Evolutionary conservation across 2,329 filamentous ascomycete genomes (phyloP), one percentile per base, ranked within the genome.

Genomic region (Ophiocordyceps camponoti-floridani): DNA sequence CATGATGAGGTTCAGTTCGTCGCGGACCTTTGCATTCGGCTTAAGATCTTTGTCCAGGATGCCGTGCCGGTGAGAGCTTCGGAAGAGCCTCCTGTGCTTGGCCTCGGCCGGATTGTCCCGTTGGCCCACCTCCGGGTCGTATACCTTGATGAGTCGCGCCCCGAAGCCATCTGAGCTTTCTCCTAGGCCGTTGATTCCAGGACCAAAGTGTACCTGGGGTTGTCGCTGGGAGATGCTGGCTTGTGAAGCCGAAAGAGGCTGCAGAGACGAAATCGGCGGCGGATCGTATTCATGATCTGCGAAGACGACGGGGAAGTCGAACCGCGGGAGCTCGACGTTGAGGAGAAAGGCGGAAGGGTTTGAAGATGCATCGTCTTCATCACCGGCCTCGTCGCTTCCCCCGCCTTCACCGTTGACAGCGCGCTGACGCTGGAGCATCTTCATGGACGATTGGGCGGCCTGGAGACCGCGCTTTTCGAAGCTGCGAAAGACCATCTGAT

Each of bases 261-360:
- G 73, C 47, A 89, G 68, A 12, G 81, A 76, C 1, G 88, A 91
- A 38, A 94, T 73, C 0, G 86, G 84, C 1, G 88, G 85, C 1
- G 86, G 75, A 1, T 83, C 78, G 56, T 98, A 98, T 58, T 95
- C 87, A 54, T 91, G 79, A 58, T 98, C 91, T 28, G 86, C 84
- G 65, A 94, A 98, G 26, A 98, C 85, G 40, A 98, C 77, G 0
- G 91, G 86, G 53, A 95, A 94, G 56, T 98, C 91, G 58, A 95
- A 98, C 11, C 88, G 79, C 12, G 88, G 88, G 42, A 98, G 77
- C 55, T 98, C 91, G 43, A 98, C 73, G 55, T 93, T 87, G 16
- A 98, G 74, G 43, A 82, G 77, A 57, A 94, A 95, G 9, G 79
- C 77, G 2, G 72, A 72, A 2, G 64, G 59, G 1, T 63, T 64